phyloP scores from a whole-genome alignment of 768 basidiomycete species.

The Tricholoma matsutake region DNA sequence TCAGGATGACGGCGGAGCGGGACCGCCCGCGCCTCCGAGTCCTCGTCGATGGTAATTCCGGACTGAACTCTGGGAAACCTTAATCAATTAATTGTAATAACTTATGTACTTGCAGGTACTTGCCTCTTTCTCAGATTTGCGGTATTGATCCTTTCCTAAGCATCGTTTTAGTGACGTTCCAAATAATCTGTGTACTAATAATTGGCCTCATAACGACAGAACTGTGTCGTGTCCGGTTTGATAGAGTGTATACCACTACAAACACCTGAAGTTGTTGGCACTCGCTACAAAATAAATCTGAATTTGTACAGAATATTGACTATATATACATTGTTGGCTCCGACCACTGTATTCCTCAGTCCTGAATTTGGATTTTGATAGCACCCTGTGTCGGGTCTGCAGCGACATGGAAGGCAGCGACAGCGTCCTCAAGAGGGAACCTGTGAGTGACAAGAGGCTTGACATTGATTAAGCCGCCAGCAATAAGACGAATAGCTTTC shows the following conservation, averaged over 20 bases:
- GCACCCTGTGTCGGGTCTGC: conserved; percentile 65
- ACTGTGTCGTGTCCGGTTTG: background rate
- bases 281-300: no score
- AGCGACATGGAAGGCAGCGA: conserved; percentile 75
- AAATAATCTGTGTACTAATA: background rate
- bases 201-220: background rate
- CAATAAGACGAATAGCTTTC: conserved; percentile 80
- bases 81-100: background rate
- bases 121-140: background rate
- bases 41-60: conserved; percentile 11
- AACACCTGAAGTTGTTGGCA: background rate
- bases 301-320: no score
- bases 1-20: conserved; percentile 28
- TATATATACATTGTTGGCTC: background rate
- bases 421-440: conserved; percentile 68
- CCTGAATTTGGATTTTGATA: conserved; percentile 66
- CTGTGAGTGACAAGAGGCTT: conserved; percentile 80
- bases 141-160: background rate
- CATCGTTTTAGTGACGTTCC: background rate
- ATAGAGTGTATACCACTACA: background rate
- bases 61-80: background rate
- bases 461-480: conserved; percentile 65
- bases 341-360: conserved; percentile 28
- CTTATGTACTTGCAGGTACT: background rate
- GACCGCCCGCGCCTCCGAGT: conserved; percentile 21